These are phyloP conservation scores for Beauveria medogensis DNA, from an alignment of 2,329 filamentous ascomycete genomes.

Conservation along the genomic window DNA sequence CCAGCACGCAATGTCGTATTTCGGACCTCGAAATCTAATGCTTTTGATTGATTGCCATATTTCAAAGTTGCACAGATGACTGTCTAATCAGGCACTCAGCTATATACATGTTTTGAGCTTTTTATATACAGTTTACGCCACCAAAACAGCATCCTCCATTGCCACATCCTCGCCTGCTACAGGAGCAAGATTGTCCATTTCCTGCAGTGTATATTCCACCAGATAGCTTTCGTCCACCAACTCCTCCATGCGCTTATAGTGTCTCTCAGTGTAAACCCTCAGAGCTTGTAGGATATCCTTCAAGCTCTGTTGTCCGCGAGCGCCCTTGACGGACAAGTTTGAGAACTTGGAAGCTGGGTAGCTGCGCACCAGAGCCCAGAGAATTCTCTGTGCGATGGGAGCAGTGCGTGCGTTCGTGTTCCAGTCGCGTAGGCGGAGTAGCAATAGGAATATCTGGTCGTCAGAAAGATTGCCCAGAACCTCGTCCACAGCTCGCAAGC, in stretches of 20 bases:
- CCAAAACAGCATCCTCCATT: constrained; percentile 36
- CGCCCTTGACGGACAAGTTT: constrained; percentile 54
- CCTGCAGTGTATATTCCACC: constrained; percentile 82
- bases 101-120: constrained; percentile 6
- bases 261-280: constrained; percentile 82
- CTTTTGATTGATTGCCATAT: not conserved
- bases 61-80: not conserved
- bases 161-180: constrained; percentile 26
- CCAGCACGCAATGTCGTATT: not conserved
- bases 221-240: constrained; percentile 90
- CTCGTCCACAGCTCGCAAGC: constrained; percentile 66
- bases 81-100: no score
- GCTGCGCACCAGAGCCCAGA: constrained; percentile 70
- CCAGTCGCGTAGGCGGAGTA: constrained; percentile 85
- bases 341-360: constrained; percentile 76
- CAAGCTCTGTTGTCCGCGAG: constrained; percentile 54
- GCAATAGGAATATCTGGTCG: constrained; percentile 75
- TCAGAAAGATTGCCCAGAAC: constrained; percentile 73
- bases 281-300: constrained; percentile 84
- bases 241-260: constrained; percentile 84
- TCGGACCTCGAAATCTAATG: not conserved
- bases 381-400: constrained; percentile 73
- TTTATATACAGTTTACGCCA: constrained; percentile 18
- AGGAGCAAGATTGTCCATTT: constrained; percentile 73
- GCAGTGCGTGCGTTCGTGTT: constrained; percentile 91